Conservation (phyloP, 2,329 filamentous ascomycete genomes). For the Colletotrichum liaoningense region DNA sequence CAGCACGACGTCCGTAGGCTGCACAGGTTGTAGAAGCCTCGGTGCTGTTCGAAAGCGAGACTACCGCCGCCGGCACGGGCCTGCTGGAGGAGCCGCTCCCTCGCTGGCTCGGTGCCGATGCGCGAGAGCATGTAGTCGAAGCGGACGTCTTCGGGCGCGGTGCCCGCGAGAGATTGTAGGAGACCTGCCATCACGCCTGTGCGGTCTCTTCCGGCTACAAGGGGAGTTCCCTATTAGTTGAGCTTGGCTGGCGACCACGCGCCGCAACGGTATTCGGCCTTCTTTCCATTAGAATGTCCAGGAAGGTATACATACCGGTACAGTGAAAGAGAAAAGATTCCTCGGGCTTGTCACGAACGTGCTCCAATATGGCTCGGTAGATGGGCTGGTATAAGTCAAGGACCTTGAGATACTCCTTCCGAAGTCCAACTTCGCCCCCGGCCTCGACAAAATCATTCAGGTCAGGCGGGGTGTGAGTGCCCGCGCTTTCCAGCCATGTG, state of each 20-base stretch:
- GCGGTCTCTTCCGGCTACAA: slow-evolving; percentile 64
- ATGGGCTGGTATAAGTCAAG: slow-evolving; percentile 54
- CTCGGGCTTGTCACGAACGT: slow-evolving; percentile 56
- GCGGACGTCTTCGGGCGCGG: slow-evolving; percentile 52
- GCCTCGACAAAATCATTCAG: slow-evolving; percentile 57
- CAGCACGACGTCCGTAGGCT: slow-evolving; percentile 57
- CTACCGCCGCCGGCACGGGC: slow-evolving; percentile 50
- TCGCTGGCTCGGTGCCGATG: slow-evolving; percentile 63
- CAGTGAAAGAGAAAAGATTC: slow-evolving; percentile 65
- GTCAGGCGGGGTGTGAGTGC: slow-evolving; percentile 49
- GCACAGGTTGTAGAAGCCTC: slow-evolving; percentile 62
- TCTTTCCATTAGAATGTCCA: no score
- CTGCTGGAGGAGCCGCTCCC: slow-evolving; percentile 57
- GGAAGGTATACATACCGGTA: slow-evolving; percentile 54
- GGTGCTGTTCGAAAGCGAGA: slow-evolving; percentile 41
- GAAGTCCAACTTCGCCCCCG: slow-evolving; percentile 56
- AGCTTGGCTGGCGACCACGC: not conserved
- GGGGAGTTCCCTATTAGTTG: not conserved
- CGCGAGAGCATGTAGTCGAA: slow-evolving; percentile 67
- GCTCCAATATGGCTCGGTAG: slow-evolving; percentile 58
- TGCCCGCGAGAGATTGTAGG: slow-evolving; percentile 62
- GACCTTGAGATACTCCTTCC: slow-evolving; percentile 60
- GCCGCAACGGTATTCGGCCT: no score
- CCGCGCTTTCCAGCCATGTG: slow-evolving; percentile 53
- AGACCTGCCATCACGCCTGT: slow-evolving; percentile 64